Evolutionary conservation across 371 early-diverging fungal species (phyloP), one percentile per base, ranked within the genome.

Genomic region (Umbelopsis sp.): DNA sequence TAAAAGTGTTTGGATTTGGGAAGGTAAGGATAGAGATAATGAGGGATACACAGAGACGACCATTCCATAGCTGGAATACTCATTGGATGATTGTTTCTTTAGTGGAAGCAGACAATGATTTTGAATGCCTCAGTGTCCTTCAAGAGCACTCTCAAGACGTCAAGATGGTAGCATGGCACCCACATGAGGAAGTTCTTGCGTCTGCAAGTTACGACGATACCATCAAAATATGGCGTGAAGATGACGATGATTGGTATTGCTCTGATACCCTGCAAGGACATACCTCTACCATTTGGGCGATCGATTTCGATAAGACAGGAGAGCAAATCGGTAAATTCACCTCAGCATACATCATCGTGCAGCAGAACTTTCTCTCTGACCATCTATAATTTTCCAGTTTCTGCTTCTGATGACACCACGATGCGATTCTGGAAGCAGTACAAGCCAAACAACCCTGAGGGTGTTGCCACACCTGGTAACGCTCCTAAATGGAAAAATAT

Each of bases 1-100:
- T 81, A 97, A 97, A 78, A 93, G 91, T 72, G 96, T 98, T 35
- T 98, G 98, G 98, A 95, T 98, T 72, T 97, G 99, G 99, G 97
- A 97, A 77, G 88, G 92, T 81, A 83, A 74, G 53, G 53, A 32
- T 16, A 20, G 50, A 44, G 45, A 20, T 63, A 24, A 11, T 66
- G 25, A 53, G 44, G 38, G 44, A 4, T 11, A 44, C 37, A 50
- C 46, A 12, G 38, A 65, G 50, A 8, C 24, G 18, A n/a, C 20
- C 3, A 57, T 51, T 46, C 22, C 1, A 44, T 20, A 44, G 41
- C 45, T 65, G 7, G 12, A 44, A 5, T 18, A 64, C 25, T 14
- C 2, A 52, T n/a, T 24, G 45, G 41, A 41, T 41, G 1, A 41
- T 7, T 41, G 12, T 41, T 41, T 12, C 41, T 41, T n/a, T 70